Evolutionary conservation across 176 grass and related monocot species (phyloP), one percentile per base, ranked within the genome.

Genomic region (Carex parvula): DNA sequence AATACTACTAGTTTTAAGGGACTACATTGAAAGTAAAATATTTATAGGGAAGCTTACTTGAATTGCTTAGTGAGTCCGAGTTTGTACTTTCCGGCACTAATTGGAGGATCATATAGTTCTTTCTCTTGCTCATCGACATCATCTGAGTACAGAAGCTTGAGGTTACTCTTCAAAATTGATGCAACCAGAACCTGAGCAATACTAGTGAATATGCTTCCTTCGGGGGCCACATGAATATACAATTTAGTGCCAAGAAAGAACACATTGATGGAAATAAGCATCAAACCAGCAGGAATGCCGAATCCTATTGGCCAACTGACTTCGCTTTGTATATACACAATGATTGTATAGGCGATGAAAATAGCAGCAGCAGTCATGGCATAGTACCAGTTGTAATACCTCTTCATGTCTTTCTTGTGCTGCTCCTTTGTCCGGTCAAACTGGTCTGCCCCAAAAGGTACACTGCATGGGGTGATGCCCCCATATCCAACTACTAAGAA

Each of bases 221-320:
- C 89, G 21, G 89, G 87, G 74, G 67, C 76, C 59, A 89, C 83
- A 62, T 96, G 81, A 41, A 93, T 80, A 76, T 93, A 96, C 9
- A 88, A 58, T 70, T 87, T 85, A 13, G 70, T 85, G 21, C 94
- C 91, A 1, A 82, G 10, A 62, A 92, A 95, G 87, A 89, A 92
- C 14, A 90, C 35, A 2, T 87, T 35, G 17, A 87, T 81, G 44
- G 88, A 83, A 8, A 90, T 6, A 39, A 85, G 4, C 88, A 95
- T 90, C 57, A 89, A 82, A 14, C 81, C 42, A 15, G 91, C 69
- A 26, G 91, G 89, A 83, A 96, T 86, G 80, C 80, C 79, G 69
- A 97, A 93, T 41, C 91, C 94, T 14, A 93, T 58, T 71, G 91
- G 13, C 94, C 94, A 93, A 84, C 94, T 93, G 53, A 91, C 66